These are phyloP conservation scores for Panus rudis DNA, from an alignment of 768 basidiomycete species.

Conservation along the genomic window DNA sequence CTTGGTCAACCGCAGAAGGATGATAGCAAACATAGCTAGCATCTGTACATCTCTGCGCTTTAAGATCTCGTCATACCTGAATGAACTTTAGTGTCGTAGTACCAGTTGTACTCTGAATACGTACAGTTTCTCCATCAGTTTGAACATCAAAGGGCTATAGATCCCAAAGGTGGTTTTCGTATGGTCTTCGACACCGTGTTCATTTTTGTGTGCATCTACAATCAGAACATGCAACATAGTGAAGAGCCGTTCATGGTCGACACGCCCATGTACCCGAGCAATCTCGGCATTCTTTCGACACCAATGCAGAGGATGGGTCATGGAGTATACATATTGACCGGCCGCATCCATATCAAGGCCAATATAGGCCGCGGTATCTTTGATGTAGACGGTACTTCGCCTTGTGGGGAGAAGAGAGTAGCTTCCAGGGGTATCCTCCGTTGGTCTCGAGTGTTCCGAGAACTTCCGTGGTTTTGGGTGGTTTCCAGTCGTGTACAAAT, in stretches of 20 bases:
- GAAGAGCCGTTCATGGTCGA: conserved; percentile 68
- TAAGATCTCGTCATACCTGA: conserved; percentile 39
- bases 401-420: conserved; percentile 38
- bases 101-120: conserved; percentile 4
- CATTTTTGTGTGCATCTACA: conserved; percentile 9
- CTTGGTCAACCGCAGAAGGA: conserved; percentile 38
- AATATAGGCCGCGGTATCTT: conserved; percentile 40
- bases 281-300: conserved; percentile 55
- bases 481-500: conserved; percentile 51
- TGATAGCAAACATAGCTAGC: conserved; percentile 67
- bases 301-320: conserved; percentile 32
- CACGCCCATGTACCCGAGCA: conserved; percentile 53
- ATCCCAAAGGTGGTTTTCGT: conserved; percentile 1
- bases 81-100: conserved; percentile 1
- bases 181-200: background rate
- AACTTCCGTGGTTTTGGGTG: conserved; percentile 27
- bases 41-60: conserved; percentile 66
- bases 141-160: conserved; percentile 12
- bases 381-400: conserved; percentile 56
- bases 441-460: conserved; percentile 29
- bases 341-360: conserved; percentile 53
- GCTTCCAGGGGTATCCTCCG: conserved; percentile 34
- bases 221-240: conserved; percentile 47
- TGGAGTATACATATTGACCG: conserved; percentile 49
- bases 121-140: conserved; percentile 22